These are phyloP conservation scores for Vararia minispora DNA, from an alignment of 768 basidiomycete species.

Conservation along the genomic window DNA sequence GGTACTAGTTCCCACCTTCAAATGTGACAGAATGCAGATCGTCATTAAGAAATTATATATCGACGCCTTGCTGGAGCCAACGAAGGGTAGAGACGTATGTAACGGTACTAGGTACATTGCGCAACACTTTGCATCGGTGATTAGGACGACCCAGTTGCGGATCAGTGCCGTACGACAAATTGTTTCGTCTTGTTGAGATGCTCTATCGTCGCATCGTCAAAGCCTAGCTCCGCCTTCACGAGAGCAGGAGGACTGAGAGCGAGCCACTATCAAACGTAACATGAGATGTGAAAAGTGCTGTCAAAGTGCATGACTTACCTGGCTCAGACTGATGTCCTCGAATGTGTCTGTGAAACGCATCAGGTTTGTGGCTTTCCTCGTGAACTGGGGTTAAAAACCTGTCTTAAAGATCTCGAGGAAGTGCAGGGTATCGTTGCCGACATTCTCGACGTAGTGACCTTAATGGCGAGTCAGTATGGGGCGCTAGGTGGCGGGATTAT, in stretches of 20 bases:
- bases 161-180: too few species aligned
- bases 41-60: too few species aligned
- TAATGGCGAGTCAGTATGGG: too few species aligned
- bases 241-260: conserved; percentile 26
- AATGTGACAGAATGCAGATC: too few species aligned
- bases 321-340: conserved; percentile 21
- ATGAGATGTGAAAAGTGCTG: not conserved
- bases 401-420: conserved; percentile 31
- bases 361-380: not conserved
- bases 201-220: conserved; percentile 39
- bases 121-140: too few species aligned
- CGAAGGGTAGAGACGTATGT: too few species aligned
- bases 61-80: too few species aligned
- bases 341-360: conserved; percentile 17
- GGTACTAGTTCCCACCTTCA: too few species aligned
- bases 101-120: too few species aligned
- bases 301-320: conserved; percentile 12
- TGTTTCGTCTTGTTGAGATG: conserved; percentile 41
- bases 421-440: conserved; percentile 26
- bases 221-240: conserved; percentile 48
- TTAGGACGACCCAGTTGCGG: too few species aligned
- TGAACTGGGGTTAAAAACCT: conserved; percentile 3
- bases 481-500: too few species aligned
- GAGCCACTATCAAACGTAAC: conserved; percentile 5
- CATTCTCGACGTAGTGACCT: conserved; percentile 34